Base-by-base conservation (phyloP, 2,329 filamentous ascomycete species). In the Sporothrix schenckii region DNA sequence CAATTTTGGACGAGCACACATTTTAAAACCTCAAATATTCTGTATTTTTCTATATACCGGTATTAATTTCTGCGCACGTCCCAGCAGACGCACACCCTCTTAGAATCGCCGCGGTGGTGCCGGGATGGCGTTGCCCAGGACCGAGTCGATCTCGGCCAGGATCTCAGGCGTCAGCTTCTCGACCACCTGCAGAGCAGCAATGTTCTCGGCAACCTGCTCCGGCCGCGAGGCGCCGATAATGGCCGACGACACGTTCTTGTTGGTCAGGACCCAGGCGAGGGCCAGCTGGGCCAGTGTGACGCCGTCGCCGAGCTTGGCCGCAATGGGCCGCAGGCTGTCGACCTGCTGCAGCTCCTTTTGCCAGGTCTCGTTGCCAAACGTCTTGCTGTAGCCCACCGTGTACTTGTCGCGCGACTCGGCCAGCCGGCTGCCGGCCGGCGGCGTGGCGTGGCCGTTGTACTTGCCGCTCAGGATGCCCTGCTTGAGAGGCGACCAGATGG, bases 401-500 rank as follows among this genome's bases (percentile, higher is more conserved):
- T 89, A 89, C 74, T 85, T 84, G 68, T 83, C 83, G 72, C 60
- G 80, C 80, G 87, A 85, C 74, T 80, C 85, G 69, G 85, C 85
- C 74, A 88, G 88, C 49, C 88, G 86, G 52, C 86, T 88, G 84
- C 86, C 74, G 19, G 71, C 27, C 3, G 73, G 73, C 30, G 71
- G 71, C 34, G 61, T 41, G 39, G 56, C 70, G 50, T 72, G 84
- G 72, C 88, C 82, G 78, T 88, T 88, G 82, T 89, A 89, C 79
- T 89, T 89, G 75, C 87, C 87, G 9, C 85, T 88, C 69, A 89
- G 77, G 52, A 89, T 78, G 70, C 87, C 87, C 41, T 81, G 84
- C 61, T 83, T 85, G 11, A 88, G 80, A 24, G 87, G 85, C 27
- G 80, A 83, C 83, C 84, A 87, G 77, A 80, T 80, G 73, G 80